phyloP scores from a whole-genome alignment of 768 basidiomycete genomes.

The Pulveroboletus sp. region DNA sequence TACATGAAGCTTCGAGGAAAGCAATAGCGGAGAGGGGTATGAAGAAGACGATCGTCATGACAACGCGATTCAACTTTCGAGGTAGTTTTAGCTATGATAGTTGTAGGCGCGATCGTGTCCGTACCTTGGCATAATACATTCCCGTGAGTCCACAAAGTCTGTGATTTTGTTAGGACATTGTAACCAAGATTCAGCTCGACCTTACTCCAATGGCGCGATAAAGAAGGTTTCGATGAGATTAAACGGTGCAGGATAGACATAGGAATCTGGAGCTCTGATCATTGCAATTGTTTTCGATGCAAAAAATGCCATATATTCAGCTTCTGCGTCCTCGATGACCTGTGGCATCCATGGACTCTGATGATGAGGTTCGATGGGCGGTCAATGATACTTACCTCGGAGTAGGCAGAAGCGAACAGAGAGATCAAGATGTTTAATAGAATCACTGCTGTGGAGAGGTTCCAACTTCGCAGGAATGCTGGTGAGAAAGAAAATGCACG shows the following conservation, averaged over 20 bases:
- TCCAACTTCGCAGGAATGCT: conserved; percentile 53
- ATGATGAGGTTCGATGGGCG: not conserved
- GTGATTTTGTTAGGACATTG: conserved; percentile 2
- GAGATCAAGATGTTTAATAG: conserved; percentile 93
- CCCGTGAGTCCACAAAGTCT: conserved; percentile 45
- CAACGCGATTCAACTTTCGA: conserved; percentile 61
- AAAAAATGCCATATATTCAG: conserved; percentile 88
- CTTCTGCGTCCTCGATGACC: conserved; percentile 81
- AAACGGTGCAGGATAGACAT: conserved; percentile 86
- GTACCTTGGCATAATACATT: conserved; percentile 57
- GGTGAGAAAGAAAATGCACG: not conserved
- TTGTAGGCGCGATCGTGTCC: not conserved
- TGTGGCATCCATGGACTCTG: conserved; percentile 23
- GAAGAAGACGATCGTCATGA: conserved; percentile 82
- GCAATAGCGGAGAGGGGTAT: conserved; percentile 72
- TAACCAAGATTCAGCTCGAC: conserved; percentile 4
- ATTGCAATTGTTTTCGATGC: conserved; percentile 80
- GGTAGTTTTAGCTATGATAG: conserved; percentile 1
- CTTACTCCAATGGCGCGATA: conserved; percentile 84
- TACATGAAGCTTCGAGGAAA: conserved; percentile 59
- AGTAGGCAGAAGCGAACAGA: conserved; percentile 90
- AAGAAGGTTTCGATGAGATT: conserved; percentile 80
- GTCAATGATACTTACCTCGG: conserved; percentile 53
- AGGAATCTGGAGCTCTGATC: conserved; percentile 82
- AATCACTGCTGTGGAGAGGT: conserved; percentile 74